Percentiles rank a stretch among this genome's conserved stretches.
Conservation (phyloP, 768 basidiomycete genomes). For the Vararia minispora region DNA sequence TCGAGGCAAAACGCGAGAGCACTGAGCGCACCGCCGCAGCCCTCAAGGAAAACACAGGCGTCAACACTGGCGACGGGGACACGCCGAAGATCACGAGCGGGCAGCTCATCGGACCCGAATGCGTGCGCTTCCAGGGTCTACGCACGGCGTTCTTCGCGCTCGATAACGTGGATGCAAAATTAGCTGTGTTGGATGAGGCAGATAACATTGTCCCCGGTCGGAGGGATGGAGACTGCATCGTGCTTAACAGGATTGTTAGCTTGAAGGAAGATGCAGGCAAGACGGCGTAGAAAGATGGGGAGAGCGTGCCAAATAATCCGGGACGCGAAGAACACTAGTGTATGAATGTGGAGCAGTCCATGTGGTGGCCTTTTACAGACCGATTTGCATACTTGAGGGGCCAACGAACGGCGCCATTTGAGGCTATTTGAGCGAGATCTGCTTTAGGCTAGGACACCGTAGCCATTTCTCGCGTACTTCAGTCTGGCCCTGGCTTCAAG, state of each 20-base stretch:
- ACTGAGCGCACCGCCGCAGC: slow-evolving; percentile 52
- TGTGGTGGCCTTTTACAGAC: too few species aligned
- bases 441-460: too few species aligned
- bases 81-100: slow-evolving; percentile 67
- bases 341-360: too few species aligned
- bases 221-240: slow-evolving; percentile 65
- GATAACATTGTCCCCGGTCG: slow-evolving; percentile 29
- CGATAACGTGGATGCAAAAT: slow-evolving; percentile 65
- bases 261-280: slow-evolving; percentile 94
- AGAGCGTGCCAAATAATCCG: too few species aligned
- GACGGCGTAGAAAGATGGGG: slow-evolving; percentile 15
- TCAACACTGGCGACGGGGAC: slow-evolving; percentile 19
- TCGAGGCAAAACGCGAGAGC: slow-evolving; percentile 56
- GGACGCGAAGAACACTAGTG: too few species aligned
- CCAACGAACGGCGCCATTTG: too few species aligned
- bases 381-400: too few species aligned
- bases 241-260: slow-evolving; percentile 87
- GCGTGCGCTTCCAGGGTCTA: slow-evolving; percentile 92
- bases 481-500: too few species aligned
- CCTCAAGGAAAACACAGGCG: slow-evolving; percentile 29
- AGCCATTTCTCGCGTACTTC: too few species aligned
- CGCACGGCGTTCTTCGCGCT: slow-evolving; percentile 92
- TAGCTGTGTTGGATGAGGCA: slow-evolving; percentile 52
- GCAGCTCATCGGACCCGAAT: slow-evolving; percentile 83
- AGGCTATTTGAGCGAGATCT: too few species aligned